phyloP scores from a whole-genome alignment of 768 basidiomycete species.

The Megacollybia marginata region DNA sequence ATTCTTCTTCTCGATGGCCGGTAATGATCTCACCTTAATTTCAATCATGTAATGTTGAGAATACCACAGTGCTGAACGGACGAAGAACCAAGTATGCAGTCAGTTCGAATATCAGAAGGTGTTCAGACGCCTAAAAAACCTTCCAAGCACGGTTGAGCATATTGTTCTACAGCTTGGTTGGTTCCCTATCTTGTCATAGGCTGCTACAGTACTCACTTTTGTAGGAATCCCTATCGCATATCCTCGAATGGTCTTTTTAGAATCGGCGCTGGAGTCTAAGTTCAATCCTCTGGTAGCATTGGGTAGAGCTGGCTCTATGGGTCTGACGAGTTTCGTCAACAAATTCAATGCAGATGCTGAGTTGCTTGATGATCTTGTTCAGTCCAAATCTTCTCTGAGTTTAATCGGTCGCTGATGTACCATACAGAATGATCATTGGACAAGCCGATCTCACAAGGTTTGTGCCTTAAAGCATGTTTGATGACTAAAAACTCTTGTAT shows the following conservation, averaged over 20 bases:
- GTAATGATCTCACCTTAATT: conserved; percentile 24
- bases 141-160: conserved; percentile 72
- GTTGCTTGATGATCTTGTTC: conserved; percentile 83
- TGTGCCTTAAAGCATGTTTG: neutral
- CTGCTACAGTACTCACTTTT: neutral
- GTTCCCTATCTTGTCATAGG: too few species aligned
- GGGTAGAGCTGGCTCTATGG: conserved; percentile 58
- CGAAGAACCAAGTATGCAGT: conserved; percentile 76
- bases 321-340: conserved; percentile 75
- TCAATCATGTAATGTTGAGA: conserved; percentile 4
- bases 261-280: conserved; percentile 68
- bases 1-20: conserved; percentile 80
- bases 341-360: conserved; percentile 92
- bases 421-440: conserved; percentile 85
- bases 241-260: conserved; percentile 89
- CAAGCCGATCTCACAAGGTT: conserved; percentile 73
- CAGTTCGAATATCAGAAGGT: conserved; percentile 61
- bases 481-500: neutral
- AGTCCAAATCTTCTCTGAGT: conserved; percentile 10
- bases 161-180: conserved; percentile 75
- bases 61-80: conserved; percentile 69
- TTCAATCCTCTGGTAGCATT: conserved; percentile 79
- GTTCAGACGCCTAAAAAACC: conserved; percentile 49
- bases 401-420: neutral
- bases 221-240: conserved; percentile 80